Evolutionary conservation across 768 basidiomycete species (phyloP), one percentile per base, ranked within the genome.

Genomic region (Lepiota subincarnata): DNA sequence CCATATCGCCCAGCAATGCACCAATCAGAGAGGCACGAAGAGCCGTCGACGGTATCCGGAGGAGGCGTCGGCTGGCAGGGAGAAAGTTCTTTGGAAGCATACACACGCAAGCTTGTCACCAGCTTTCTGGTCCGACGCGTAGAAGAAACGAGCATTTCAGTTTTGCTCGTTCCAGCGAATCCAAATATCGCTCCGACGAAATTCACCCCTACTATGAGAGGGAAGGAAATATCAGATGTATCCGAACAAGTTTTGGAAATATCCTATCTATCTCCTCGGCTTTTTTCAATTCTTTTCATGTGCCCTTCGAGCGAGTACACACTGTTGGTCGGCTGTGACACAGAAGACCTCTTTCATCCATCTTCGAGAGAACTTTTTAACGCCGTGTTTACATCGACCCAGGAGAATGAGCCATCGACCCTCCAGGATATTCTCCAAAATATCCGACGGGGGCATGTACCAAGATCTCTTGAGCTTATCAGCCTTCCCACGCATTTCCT

Each of bases 261-360:
- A 42, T 65, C 66, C 7, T 76, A 79, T 58, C 71, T 74, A 13
- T 70, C 78, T 1, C 69, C 77, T 1, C 69, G 71, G 12, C 65
- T 83, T 58, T 82, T 81, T 62, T 75, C 75, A 19, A 64, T 73
- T 20, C 62, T 83, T 35, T 66, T 80, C 35, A 45, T 60, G 1
- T 57, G 49, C 14, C 70, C 70, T 7, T 81, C 79, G 0, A 62
- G 77, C 2, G 59, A 65, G 20, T 75, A 77, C 55, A 72, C 75
- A 1, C 58, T 78, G 5, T 66, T 77, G 6, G 47, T 77, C 7
- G 78, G 72, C 6, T 58, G 65, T 52, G 66, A 67, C 19, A 61
- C 70, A 1, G 75, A 78, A 48, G 60, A 59, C 18, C 47, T 75
- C 12, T 80, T 78, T 57, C 55, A 54, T 8, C 66, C 66, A 20